Base-by-base conservation (phyloP, 2,329 filamentous ascomycete genomes). In the Ceratocystis eucalypticola region DNA sequence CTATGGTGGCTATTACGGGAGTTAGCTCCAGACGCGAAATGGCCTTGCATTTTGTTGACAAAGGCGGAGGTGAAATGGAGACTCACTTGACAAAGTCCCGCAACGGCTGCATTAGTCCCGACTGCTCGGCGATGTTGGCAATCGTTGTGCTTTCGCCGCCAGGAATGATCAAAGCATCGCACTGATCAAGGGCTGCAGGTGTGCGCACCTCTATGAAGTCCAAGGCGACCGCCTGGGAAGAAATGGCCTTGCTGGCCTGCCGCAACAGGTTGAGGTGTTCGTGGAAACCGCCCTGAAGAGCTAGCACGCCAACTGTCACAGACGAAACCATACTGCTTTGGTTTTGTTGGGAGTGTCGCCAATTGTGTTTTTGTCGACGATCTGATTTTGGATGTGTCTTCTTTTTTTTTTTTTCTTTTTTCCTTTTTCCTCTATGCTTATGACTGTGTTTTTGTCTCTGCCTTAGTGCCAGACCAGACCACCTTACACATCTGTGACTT, bases 71-170 rank as follows among this genome's bases (percentile, higher is more conserved):
- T 5, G 67, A 10, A 59, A 44, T 28, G 10, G 22, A 28, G 41
- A 78, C 83, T 73, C 77, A 93, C 87, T 96, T 96, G 73, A 97
- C 92, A 76, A 96, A 99, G 41, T 92, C 83, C 65, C 91, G 80
- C 69, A 99, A 77, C 2, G 91, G 91, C 71, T 95, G 90, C 66
- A 99, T 77, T 45, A 99, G 77, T 17, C 87, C 86, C 0, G 88
- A 91, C 69, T 92, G 84, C 25, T 85, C 85, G 2, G 94, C 94
- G 17, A 96, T 89, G 37, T 96, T 82, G 10, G 91, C 90, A 71
- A 99, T 95, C 2, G 93, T 88, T 1, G 94, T 97, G 76, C 91
- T 96, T 76, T 99, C 94, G 69, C 94, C 94, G 64, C 94, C 94
- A 2, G 94, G 94, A 61, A 99, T 85, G 73, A 99, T 85, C 55